phyloP scores from a whole-genome alignment of 176 grass and related monocot genomes.

The Oryza glumipatula region DNA sequence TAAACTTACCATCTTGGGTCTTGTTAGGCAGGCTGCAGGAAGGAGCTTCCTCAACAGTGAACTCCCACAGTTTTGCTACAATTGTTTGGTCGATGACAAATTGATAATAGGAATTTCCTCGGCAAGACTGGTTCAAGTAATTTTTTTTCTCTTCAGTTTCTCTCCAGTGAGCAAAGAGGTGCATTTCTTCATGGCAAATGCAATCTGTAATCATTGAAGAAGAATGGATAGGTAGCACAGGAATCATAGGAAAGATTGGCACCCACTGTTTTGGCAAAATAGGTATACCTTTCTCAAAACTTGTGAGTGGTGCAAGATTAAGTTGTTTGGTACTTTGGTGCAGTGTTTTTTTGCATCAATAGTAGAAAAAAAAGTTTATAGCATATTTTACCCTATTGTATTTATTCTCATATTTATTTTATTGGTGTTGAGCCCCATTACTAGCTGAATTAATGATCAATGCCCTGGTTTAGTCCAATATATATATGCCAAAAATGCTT shows the following conservation, averaged over 20 bases:
- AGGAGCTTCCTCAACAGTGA: slow-evolving; percentile 7
- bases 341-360: background rate
- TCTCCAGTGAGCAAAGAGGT: background rate
- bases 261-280: slow-evolving; percentile 27
- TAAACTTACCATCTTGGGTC: background rate
- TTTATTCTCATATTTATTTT: background rate
- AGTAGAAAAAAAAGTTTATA: background rate
- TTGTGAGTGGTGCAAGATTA: background rate
- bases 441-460: background rate
- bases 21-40: slow-evolving; percentile 20
- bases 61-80: background rate
- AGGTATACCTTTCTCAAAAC: background rate
- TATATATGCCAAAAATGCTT: too few relatives aligned
- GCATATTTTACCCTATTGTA: background rate
- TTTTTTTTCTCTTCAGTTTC: background rate
- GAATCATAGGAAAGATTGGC: slow-evolving; percentile 12
- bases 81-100: background rate
- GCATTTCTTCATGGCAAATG: background rate
- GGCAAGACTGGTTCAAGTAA: background rate
- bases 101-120: background rate
- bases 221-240: background rate
- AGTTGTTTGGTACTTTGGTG: background rate
- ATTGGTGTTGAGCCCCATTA: background rate
- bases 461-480: too few relatives aligned
- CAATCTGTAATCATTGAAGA: background rate